phyloP scores from a whole-genome alignment of 106 monocot species.

The Narthecium ossifragum region DNA sequence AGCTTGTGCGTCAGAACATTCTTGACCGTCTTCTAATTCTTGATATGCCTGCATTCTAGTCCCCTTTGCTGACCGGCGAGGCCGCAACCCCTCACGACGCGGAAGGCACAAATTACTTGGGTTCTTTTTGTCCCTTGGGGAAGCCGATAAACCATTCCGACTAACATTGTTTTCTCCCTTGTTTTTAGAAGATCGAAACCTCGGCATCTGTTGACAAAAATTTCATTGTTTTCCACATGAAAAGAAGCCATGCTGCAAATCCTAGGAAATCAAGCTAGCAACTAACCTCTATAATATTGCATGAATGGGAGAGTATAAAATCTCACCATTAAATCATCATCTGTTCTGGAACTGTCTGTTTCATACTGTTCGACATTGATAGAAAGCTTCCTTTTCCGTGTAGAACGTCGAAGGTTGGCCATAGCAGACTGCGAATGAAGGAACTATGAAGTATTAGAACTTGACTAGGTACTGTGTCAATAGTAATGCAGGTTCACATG shows the following conservation, averaged over 20 bases:
- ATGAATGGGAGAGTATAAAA: slow-evolving; percentile 40
- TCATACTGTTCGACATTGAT: slow-evolving; percentile 78
- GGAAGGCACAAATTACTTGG: slow-evolving; percentile 34
- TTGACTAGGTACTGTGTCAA: no score
- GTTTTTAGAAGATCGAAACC: slow-evolving; percentile 59
- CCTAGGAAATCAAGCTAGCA: slow-evolving; percentile 19
- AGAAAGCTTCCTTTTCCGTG: slow-evolving; percentile 88
- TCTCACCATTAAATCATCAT: slow-evolving; percentile 96
- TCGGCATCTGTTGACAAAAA: slow-evolving; percentile 46
- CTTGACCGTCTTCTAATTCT: slow-evolving; percentile 72
- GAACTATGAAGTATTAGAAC: no score
- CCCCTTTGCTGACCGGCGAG: slow-evolving; percentile 47
- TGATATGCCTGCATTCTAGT: slow-evolving; percentile 37
- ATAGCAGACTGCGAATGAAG: slow-evolving; percentile 56
- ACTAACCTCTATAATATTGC: slow-evolving; percentile 42
- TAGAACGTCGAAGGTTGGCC: slow-evolving; percentile 83
- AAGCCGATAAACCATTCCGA: slow-evolving; percentile 5
- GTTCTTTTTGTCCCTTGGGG: slow-evolving; percentile 34
- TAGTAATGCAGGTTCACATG: no score
- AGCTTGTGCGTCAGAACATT: slow-evolving; percentile 62
- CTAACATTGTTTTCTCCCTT: slow-evolving; percentile 21
- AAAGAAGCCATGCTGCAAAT: slow-evolving; percentile 7
- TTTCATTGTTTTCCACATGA: neutral
- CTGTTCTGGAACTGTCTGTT: slow-evolving; percentile 79
- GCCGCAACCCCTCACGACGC: slow-evolving; percentile 86